Base-by-base conservation (phyloP, 495 filamentous ascomycete species). In the Aspergillus affinis region DNA sequence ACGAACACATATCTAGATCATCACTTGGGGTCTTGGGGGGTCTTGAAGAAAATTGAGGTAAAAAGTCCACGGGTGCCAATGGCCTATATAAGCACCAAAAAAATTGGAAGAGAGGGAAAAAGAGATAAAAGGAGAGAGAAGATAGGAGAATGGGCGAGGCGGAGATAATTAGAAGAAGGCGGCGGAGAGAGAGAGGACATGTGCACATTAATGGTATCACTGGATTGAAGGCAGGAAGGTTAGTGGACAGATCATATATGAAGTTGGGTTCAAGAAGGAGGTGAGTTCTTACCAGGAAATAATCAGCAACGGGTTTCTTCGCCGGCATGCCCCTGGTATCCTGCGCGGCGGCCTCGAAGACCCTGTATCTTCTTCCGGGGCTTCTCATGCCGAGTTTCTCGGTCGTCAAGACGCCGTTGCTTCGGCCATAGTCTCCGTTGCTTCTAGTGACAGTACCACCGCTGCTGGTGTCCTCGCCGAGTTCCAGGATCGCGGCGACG, bases 271-370 rank as follows among this genome's bases (percentile, higher is more conserved):
- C 30, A 32, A 32, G 30, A 46, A 50, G 19, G n/a, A n/a, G 26
- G 18, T 32, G 23, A 18, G 21, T 30, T 60, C 73, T 73, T 57
- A 84, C 81, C 81, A 98, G 78, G 70, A 98, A 98, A 81, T 98
- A 98, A 77, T 98, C 93, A 64, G 92, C 93, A 61, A 94, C 89
- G 49, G 94, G 94, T 77, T 98, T 98, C 83, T 98, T 98, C 48
- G 94, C 94, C 68, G 94, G 94, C 94, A 98, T 97, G 13, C 94
- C 94, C 72, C 95, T 85, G 46, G 89, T 89, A 74, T 98, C 94
- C 80, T 98, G 94, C 65, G 94, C 91, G 63, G 94, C 94, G 1
- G 95, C 95, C 67, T 97, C 92, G 74, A 98, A 98, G 10, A 98
- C 94, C 49, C 94, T 78, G 77, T 98, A 98, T 68, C 94, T 79